Evolutionary conservation across 805 yeast genomes (phyloP).

Genomic region (Pichia rugopelliculosa): DNA sequence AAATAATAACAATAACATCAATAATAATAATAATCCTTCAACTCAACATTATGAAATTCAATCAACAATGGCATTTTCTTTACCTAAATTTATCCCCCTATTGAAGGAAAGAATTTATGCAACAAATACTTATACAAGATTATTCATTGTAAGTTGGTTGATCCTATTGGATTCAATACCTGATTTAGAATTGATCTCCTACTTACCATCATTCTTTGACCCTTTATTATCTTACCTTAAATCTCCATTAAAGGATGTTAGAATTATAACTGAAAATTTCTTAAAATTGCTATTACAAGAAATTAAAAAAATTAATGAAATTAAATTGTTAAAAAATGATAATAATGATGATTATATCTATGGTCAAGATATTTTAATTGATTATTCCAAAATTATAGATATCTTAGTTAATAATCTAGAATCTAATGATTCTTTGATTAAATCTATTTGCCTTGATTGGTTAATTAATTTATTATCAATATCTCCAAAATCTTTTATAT

Average conservation of each 20-base stretch:
- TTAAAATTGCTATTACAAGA: slow-evolving; percentile 72
- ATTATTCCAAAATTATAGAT: slow-evolving; percentile 72
- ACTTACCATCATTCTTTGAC: slow-evolving; percentile 81
- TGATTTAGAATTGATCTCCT: slow-evolving; percentile 78
- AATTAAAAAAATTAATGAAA: slow-evolving; percentile 65
- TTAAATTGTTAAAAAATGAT: slow-evolving; percentile 37
- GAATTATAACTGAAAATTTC: slow-evolving; percentile 76
- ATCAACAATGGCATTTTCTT: slow-evolving; percentile 62
- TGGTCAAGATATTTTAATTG: slow-evolving; percentile 77
- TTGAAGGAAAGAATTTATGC: slow-evolving; percentile 86
- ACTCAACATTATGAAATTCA: slow-evolving; percentile 54
- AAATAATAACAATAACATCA: slow-evolving; percentile 39
- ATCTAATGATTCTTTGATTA: slow-evolving; percentile 67
- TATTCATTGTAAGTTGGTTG: slow-evolving; percentile 90
- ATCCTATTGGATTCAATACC: slow-evolving; percentile 90
- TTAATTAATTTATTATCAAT: slow-evolving; percentile 62
- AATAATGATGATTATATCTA: slow-evolving; percentile 56
- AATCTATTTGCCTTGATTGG: slow-evolving; percentile 78
- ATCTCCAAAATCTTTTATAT: slow-evolving; percentile 68
- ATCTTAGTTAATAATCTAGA: slow-evolving; percentile 77
- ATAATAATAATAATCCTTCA: slow-evolving; percentile 39
- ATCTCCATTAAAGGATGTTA: slow-evolving; percentile 78
- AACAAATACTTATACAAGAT: slow-evolving; percentile 85
- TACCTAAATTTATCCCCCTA: slow-evolving; percentile 86
- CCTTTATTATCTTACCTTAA: slow-evolving; percentile 75